Evolutionary conservation across 192 early-diverging fungal genomes (phyloP).

Genomic region (Backusella tuberculispora): DNA sequence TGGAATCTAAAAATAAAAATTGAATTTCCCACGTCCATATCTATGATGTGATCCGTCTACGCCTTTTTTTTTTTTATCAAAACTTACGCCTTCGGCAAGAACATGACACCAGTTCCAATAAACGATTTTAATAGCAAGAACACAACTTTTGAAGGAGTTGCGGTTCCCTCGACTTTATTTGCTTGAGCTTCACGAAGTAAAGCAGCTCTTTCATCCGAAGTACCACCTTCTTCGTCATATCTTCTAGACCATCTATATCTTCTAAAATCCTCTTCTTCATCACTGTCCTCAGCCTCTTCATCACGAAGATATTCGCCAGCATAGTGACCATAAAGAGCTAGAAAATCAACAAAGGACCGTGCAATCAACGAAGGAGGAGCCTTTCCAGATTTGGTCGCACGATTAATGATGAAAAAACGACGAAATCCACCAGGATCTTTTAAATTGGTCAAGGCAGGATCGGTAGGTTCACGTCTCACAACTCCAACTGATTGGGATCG

Average conservation of each 20-base stretch:
- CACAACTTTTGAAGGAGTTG: conserved; percentile 72
- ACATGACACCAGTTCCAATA: conserved; percentile 51
- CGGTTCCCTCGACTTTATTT: conserved; percentile 48
- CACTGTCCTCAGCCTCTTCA: conserved; percentile 17
- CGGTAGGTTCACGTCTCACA: not conserved
- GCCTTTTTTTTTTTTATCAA: not conserved
- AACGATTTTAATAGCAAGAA: conserved; percentile 82
- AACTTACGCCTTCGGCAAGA: conserved; percentile 37
- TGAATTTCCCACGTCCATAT: not conserved
- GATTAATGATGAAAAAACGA: conserved; percentile 78
- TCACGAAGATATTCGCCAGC: conserved; percentile 87
- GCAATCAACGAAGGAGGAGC: conserved; percentile 78
- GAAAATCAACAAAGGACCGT: conserved; percentile 90
- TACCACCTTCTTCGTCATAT: not conserved
- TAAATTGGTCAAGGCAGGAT: conserved; percentile 36
- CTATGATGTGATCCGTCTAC: not conserved
- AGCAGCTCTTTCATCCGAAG: conserved; percentile 28
- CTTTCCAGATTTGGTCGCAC: conserved; percentile 71
- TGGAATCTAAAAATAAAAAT: conserved; percentile 44
- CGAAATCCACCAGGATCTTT: conserved; percentile 88
- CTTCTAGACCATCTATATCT: conserved; percentile 2
- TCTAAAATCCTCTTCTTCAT: not conserved
- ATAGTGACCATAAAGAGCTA: conserved; percentile 91
- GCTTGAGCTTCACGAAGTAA: conserved; percentile 22
- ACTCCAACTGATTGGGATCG: conserved; percentile 35